Evolutionary conservation across 352 stramenopile species (phyloP).

Genomic region (Bremia lactucae): DNA sequence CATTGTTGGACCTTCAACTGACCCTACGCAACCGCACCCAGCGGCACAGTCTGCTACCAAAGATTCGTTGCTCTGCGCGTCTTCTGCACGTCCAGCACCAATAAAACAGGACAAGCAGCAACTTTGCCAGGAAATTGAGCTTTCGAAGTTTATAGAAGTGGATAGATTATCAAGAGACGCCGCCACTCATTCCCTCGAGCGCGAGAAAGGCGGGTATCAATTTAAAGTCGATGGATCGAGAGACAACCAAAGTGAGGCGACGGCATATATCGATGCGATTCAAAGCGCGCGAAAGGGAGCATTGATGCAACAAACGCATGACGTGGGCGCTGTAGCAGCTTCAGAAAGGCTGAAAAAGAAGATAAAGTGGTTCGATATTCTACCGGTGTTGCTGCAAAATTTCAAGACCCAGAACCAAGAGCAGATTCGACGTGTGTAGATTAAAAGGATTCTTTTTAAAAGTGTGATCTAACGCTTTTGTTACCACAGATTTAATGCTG

Average conservation of each 20-base stretch:
- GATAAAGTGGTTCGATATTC: slow-evolving; percentile 25
- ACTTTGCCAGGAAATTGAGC: neutral
- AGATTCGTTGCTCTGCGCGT: neutral
- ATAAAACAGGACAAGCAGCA: neutral
- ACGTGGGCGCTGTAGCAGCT: neutral
- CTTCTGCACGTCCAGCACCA: neutral
- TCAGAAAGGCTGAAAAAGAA: neutral
- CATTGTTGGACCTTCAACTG: neutral
- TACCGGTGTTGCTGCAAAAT: slow-evolving; percentile 21
- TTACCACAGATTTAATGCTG: slow-evolving; percentile 15
- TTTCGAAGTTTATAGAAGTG: slow-evolving; percentile 1
- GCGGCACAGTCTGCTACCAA: neutral
- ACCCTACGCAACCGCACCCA: neutral
- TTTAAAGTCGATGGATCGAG: neutral
- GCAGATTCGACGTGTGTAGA: slow-evolving; percentile 18
- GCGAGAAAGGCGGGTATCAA: slow-evolving; percentile 1
- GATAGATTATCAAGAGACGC: slow-evolving; percentile 4
- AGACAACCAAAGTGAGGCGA: neutral
- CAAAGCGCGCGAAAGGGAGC: neutral
- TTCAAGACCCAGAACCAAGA: slow-evolving; percentile 16
- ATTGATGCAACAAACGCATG: neutral
- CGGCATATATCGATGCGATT: neutral
- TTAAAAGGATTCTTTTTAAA: too few species aligned
- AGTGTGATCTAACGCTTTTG: neutral
- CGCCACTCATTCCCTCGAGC: neutral